Percentiles rank a stretch among this genome's conserved stretches.
phyloP scores from a whole-genome alignment of 2,329 filamentous ascomycete genomes.

The Chrysosporium queenslandicum region DNA sequence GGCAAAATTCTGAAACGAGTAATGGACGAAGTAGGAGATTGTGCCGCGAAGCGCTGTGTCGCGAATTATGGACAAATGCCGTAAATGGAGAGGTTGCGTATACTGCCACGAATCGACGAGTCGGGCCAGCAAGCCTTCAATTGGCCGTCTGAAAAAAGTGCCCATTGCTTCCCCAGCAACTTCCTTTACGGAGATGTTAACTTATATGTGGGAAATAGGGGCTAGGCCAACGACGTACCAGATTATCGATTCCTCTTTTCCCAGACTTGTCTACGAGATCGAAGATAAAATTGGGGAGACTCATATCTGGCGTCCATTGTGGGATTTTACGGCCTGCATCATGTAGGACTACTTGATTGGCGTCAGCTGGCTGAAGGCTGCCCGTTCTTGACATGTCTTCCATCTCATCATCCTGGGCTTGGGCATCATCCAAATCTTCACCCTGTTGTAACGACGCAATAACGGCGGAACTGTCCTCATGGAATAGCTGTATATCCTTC shows the following conservation, averaged over 20 bases:
- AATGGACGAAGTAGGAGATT: conserved; percentile 45
- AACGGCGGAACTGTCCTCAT: conserved; percentile 27
- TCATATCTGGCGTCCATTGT: conserved; percentile 46
- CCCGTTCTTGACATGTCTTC: conserved; percentile 14
- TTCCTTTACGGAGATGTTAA: conserved; percentile 22
- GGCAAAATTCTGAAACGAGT: conserved; percentile 44
- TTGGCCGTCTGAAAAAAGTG: conserved; percentile 44
- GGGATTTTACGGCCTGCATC: conserved; percentile 36
- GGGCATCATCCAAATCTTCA: conserved; percentile 23
- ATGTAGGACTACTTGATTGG: conserved; percentile 3
- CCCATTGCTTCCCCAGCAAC: conserved; percentile 40
- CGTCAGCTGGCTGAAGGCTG: neutral
- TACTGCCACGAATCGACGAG: conserved; percentile 48
- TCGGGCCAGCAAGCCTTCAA: conserved; percentile 45
- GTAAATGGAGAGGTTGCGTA: conserved; percentile 49
- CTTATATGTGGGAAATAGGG: neutral
- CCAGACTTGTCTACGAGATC: conserved; percentile 42
- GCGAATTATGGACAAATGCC: conserved; percentile 47
- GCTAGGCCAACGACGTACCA: conserved; percentile 24
- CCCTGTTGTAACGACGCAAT: conserved; percentile 23
- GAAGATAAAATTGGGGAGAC: conserved; percentile 44
- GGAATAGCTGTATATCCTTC: conserved; percentile 33
- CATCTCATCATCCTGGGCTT: conserved; percentile 19
- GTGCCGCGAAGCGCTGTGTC: conserved; percentile 43
- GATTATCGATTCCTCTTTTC: conserved; percentile 41